Evolutionary conservation across 345 rosid species (phyloP), one percentile per base, ranked within the genome.

Genomic region (Luvunga scandens): DNA sequence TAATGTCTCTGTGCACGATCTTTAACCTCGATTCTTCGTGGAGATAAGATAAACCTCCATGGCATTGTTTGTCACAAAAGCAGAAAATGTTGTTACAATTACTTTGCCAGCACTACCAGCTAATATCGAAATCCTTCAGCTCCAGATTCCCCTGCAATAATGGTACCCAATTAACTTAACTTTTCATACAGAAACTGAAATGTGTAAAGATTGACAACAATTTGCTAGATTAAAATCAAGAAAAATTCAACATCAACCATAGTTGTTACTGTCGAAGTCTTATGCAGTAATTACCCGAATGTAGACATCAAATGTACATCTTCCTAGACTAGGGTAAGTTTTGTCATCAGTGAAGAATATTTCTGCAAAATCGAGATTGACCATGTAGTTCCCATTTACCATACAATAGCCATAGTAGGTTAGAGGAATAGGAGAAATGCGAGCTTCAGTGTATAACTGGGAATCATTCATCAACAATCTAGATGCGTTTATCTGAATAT

Each of bases 331-430:
- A 9, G 0, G 1, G 71, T 70, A 89, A 5, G 83, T 79, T 45
- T 77, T 75, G 53, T 85, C 81, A 42, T 78, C 72, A 2, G 53
- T 78, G 87, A 90, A 89, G 83, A 81, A 71, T 39, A 89, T 90
- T 82, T 94, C 95, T 27, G 93, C 93, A 71, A 94, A 94, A 77
- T 94, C 95, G 73, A 94, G 98, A 69, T 85, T 90, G 55, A 94
- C 91, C 0, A 83, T 57, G 81, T 88, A 84, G 77, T 42, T 83
- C 30, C 89, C 90, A 73, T 83, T 80, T 16, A 68, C 63, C 57
- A 30, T 30, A 30, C 93, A 90, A 60, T 77, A 86, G 27, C 76
- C 87, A 77, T 84, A 84, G 77, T 85, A 90, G 42, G 89, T 82
- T 16, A 90, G 85, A 61, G 91, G 77, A 50, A 86, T 55, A 28